Percentiles rank a stretch among this genome's conserved stretches.
Evolutionary conservation across 345 rosid genomes (phyloP).

Genomic region (Carallia brachiata): DNA sequence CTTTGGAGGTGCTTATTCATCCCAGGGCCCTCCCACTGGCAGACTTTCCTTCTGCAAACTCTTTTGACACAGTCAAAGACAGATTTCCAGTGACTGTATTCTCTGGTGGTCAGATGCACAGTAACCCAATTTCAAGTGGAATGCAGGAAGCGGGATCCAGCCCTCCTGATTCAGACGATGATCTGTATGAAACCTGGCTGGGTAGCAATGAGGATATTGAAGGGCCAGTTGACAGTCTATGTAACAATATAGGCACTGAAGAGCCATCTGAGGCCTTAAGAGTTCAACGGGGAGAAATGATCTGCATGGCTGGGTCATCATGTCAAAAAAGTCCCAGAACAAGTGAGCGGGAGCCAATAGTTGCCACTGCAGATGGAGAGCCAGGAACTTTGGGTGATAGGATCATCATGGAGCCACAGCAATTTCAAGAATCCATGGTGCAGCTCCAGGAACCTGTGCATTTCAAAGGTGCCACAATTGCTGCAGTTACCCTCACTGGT

Average conservation of each 20-base stretch:
- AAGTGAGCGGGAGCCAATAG: constrained; percentile 24
- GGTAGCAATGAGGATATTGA: constrained; percentile 26
- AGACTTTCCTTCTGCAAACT: constrained; percentile 33
- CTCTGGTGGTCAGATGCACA: constrained; percentile 28
- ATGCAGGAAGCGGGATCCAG: constrained; percentile 18
- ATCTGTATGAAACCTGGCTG: constrained; percentile 39
- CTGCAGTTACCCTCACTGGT: constrained; percentile 1
- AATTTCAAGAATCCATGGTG: constrained; percentile 25
- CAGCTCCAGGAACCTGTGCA: constrained; percentile 31
- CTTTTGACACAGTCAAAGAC: constrained; percentile 23
- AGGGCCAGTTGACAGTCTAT: constrained; percentile 18
- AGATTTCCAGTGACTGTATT: constrained; percentile 22
- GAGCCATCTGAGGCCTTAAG: constrained; percentile 7
- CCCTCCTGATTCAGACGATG: constrained; percentile 37
- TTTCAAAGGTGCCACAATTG: constrained; percentile 20
- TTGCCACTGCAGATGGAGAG: constrained; percentile 20
- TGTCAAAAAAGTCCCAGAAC: constrained; percentile 20
- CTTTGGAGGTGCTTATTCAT: constrained; percentile 80
- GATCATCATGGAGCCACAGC: constrained; percentile 25
- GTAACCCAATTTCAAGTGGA: constrained; percentile 25
- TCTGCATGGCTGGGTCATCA: constrained; percentile 11
- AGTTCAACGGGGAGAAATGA: constrained; percentile 18
- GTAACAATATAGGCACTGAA: constrained; percentile 17
- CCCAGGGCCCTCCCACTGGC: constrained; percentile 68
- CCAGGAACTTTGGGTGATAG: constrained; percentile 25